Conservation (phyloP, 2,329 filamentous ascomycete species). For the Pseudogymnoascus sp. region DNA sequence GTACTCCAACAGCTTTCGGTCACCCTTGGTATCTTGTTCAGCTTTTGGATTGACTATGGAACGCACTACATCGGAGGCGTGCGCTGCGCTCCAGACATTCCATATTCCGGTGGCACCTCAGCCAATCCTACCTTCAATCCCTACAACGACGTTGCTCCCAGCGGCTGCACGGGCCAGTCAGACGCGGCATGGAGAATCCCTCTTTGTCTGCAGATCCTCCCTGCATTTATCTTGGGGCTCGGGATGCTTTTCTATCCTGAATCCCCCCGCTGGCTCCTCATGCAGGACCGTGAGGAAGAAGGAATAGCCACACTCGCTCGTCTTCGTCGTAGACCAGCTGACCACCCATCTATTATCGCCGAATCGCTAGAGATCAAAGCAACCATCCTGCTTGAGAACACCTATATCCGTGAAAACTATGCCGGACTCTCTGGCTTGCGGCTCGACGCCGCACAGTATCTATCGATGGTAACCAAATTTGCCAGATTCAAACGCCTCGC, state of each 20-base stretch:
- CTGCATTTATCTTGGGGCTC: slow-evolving; percentile 44
- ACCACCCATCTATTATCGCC: slow-evolving; percentile 43
- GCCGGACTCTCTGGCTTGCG: slow-evolving; percentile 26
- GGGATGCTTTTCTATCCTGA: slow-evolving; percentile 55
- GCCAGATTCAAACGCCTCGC: slow-evolving; percentile 19
- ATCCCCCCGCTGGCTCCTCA: slow-evolving; percentile 49
- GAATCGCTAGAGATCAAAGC: slow-evolving; percentile 55
- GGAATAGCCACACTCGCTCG: slow-evolving; percentile 42
- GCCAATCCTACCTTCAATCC: slow-evolving; percentile 17
- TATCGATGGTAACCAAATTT: slow-evolving; percentile 17
- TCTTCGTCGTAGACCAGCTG: slow-evolving; percentile 39
- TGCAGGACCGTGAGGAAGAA: slow-evolving; percentile 48
- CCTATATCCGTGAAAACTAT: slow-evolving; percentile 42
- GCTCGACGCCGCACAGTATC: slow-evolving; percentile 17
- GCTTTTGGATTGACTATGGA: slow-evolving; percentile 27
- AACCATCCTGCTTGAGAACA: slow-evolving; percentile 49
- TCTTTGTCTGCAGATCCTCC: slow-evolving; percentile 46
- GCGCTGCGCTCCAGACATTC: slow-evolving; percentile 19
- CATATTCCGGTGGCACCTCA: slow-evolving; percentile 19
- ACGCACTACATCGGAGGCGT: slow-evolving; percentile 24
- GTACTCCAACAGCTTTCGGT: slow-evolving; percentile 25
- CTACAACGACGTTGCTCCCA: slow-evolving; percentile 18
- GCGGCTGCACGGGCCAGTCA: slow-evolving; percentile 20
- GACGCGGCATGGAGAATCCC: slow-evolving; percentile 51
- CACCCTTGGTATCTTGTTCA: slow-evolving; percentile 26